phyloP scores from a whole-genome alignment of 495 filamentous ascomycete genomes.

The Copromyces sp. region DNA sequence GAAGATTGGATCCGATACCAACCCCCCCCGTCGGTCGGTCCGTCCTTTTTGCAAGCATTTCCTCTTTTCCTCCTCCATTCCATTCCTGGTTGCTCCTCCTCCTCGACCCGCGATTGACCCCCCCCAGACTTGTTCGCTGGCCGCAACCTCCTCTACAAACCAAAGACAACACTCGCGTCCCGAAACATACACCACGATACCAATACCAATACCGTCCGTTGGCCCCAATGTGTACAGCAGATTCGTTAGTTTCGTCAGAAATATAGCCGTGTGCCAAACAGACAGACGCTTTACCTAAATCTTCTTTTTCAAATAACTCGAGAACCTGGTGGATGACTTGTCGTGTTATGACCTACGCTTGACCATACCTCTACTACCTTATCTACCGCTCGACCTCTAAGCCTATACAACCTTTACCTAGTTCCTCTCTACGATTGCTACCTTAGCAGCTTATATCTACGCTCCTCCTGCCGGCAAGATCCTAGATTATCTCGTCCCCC shows the following conservation, averaged over 20 bases:
- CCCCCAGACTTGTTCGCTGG: background rate
- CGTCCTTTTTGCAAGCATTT: background rate
- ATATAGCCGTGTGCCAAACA: background rate
- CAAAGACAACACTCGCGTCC: background rate
- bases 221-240: background rate
- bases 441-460: background rate
- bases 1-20: background rate
- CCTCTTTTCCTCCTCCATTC: background rate
- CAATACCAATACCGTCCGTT: background rate
- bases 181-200: background rate
- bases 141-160: background rate
- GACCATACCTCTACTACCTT: background rate
- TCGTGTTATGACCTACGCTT: conserved; percentile 1
- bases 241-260: background rate
- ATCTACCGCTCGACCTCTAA: background rate
- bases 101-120: background rate
- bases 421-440: background rate
- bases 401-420: background rate
- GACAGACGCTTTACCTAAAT: background rate
- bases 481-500: background rate
- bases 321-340: background rate
- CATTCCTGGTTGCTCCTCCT: background rate
- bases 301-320: background rate
- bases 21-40: background rate
- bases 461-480: background rate